phyloP scores from a whole-genome alignment of 176 grass and related monocot species.

The Triticum aestivum region IWGSC_CS_RefSeq_v2.1 NC_057797.1:544622434-544622933 shows the following conservation, averaged over 20 bases:
- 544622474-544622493: not conserved
- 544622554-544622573: constrained; percentile 25
- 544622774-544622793: constrained; percentile 48
- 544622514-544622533: constrained; percentile 1
- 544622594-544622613: constrained; percentile 35
- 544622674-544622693: not conserved
- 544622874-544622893: too few species aligned
- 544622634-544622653: constrained; percentile 41
- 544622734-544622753: not conserved
- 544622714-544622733: too few species aligned
- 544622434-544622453: not conserved
- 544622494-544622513: not conserved
- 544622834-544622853: not conserved
- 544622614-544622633: constrained; percentile 44
- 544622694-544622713: not conserved
- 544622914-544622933: not conserved
- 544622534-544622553: constrained; percentile 53
- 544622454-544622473: not conserved
- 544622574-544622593: constrained; percentile 51
- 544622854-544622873: too few species aligned
- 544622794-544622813: constrained; percentile 48
- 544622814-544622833: constrained; percentile 32
- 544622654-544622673: constrained; percentile 41
- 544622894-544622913: too few species aligned
- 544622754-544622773: constrained; percentile 50